phyloP scores from a whole-genome alignment of 331 rosid species.

The Pyrus hybrid region DNA sequence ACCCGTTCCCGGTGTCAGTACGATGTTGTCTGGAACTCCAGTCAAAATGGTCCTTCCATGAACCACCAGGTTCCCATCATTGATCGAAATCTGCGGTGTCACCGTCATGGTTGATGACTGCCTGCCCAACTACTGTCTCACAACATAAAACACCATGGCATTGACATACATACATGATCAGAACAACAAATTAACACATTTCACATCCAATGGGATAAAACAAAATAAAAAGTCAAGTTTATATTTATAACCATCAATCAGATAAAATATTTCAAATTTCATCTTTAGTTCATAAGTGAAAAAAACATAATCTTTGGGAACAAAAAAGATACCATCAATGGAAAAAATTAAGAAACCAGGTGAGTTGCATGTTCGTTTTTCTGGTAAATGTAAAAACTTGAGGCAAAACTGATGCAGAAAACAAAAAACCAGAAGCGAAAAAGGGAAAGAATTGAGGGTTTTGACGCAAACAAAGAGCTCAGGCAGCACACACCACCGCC shows the following conservation, averaged over 20 bases:
- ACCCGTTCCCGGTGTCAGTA: slow-evolving; percentile 58
- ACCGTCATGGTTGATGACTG: slow-evolving; percentile 60
- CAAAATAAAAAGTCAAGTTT: too few species aligned
- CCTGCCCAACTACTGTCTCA: slow-evolving; percentile 28
- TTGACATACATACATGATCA: background rate
- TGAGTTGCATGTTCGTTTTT: background rate
- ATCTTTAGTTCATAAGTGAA: background rate
- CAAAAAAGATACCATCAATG: background rate
- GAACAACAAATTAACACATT: background rate
- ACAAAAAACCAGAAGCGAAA: background rate
- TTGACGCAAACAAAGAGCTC: background rate
- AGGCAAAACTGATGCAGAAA: background rate
- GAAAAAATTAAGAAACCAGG: background rate
- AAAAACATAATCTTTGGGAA: background rate
- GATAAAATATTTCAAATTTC: background rate
- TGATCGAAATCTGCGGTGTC: slow-evolving; percentile 56
- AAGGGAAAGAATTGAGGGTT: background rate
- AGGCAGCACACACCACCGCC: background rate
- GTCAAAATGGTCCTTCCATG: slow-evolving; percentile 80
- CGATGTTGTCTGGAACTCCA: slow-evolving; percentile 82
- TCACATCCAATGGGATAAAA: background rate
- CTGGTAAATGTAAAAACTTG: background rate
- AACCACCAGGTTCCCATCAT: slow-evolving; percentile 77
- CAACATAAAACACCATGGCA: slow-evolving; percentile 4
- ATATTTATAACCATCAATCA: too few species aligned